phyloP scores from a whole-genome alignment of 2,329 filamentous ascomycete species.

The Pseudogymnoascus sp. region DNA sequence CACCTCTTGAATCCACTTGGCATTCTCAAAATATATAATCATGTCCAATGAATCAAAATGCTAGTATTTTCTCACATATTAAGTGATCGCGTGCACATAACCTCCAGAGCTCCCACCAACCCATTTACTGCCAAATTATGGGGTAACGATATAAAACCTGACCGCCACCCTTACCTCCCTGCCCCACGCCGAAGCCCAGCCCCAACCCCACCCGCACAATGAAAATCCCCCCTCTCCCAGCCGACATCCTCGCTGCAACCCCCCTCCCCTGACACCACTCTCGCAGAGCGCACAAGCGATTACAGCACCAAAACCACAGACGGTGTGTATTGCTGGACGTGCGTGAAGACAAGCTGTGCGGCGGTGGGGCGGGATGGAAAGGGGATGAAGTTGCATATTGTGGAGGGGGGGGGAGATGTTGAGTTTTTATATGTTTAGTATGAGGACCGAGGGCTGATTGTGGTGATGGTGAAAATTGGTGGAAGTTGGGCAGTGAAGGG shows the following conservation, averaged over 20 bases:
- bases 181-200: no score
- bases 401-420: neutral
- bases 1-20: neutral
- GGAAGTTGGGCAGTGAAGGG: neutral
- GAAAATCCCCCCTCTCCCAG: no score
- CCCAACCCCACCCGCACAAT: no score
- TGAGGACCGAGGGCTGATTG: no score
- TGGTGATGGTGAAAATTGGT: neutral
- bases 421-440: no score
- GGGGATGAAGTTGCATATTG: neutral
- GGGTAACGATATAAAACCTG: no score
- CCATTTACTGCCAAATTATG: neutral
- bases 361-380: neutral
- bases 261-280: neutral
- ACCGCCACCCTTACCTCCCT: no score
- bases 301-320: neutral
- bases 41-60: neutral
- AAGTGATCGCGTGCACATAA: neutral
- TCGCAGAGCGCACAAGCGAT: neutral
- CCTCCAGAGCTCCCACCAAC: neutral
- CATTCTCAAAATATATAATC: neutral
- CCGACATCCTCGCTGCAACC: neutral
- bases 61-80: neutral
- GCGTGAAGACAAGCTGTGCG: neutral
- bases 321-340: neutral